A percentile compares a stretch with the other conserved stretches of the same genome.
Evolutionary conservation across 2,329 filamentous ascomycete genomes (phyloP).

Genomic region (Triangularia setosa): DNA sequence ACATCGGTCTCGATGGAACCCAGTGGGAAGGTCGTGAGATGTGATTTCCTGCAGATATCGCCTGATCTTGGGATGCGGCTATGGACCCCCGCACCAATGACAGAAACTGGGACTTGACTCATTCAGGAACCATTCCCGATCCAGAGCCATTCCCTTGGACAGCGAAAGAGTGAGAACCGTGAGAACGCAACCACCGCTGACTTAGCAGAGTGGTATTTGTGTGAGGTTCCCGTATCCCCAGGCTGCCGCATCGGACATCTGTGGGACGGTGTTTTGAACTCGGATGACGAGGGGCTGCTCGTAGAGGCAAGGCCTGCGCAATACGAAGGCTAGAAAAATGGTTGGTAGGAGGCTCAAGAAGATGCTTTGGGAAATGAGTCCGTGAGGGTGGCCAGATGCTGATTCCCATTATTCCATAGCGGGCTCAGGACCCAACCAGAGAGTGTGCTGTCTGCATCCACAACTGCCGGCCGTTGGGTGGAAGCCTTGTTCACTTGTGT

Average conservation of each 20-base stretch:
- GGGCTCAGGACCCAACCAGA: background rate
- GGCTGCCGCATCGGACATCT: background rate
- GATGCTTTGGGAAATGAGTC: too few species aligned
- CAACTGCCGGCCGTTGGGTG: conserved; percentile 8
- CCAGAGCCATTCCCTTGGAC: conserved; percentile 9
- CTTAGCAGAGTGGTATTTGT: background rate
- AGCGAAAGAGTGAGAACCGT: background rate
- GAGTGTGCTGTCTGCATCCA: background rate
- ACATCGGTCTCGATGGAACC: conserved; percentile 24
- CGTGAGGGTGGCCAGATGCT: background rate
- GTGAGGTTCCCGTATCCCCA: background rate
- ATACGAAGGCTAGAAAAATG: background rate
- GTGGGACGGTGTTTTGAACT: background rate
- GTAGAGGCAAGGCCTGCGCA: background rate
- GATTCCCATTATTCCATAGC: background rate
- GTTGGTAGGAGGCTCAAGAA: background rate
- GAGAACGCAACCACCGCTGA: conserved; percentile 1
- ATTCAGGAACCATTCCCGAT: conserved; percentile 25
- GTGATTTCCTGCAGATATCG: conserved; percentile 25
- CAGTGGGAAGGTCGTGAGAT: conserved; percentile 26
- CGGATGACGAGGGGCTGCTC: background rate
- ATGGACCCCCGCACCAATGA: conserved; percentile 23
- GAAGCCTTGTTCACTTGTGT: background rate
- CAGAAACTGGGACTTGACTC: conserved; percentile 15
- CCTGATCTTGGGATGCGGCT: conserved; percentile 25